phyloP scores from a whole-genome alignment of 768 basidiomycete genomes.

The Termitomyces titanicus region DNA sequence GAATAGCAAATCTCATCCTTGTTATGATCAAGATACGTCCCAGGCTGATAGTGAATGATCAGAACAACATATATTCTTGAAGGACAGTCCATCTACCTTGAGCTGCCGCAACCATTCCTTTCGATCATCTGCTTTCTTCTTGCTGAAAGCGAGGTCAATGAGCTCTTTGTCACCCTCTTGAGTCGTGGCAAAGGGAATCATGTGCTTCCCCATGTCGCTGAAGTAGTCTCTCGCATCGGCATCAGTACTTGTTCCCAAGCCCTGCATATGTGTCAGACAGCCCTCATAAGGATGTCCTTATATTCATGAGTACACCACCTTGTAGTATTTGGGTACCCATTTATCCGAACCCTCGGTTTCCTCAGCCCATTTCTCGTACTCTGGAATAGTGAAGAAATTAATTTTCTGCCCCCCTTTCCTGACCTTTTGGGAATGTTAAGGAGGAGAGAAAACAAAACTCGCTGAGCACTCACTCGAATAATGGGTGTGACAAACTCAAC shows the following conservation, averaged over 20 bases:
- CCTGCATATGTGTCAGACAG: slow-evolving; percentile 43
- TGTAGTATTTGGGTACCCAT: slow-evolving; percentile 96
- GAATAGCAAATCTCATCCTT: slow-evolving; percentile 81
- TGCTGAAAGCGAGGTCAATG: slow-evolving; percentile 98
- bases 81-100: slow-evolving; percentile 46
- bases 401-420: slow-evolving; percentile 74
- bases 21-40: slow-evolving; percentile 90
- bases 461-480: slow-evolving; percentile 63
- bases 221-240: slow-evolving; percentile 93
- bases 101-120: slow-evolving; percentile 98
- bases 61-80: neutral
- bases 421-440: slow-evolving; percentile 38
- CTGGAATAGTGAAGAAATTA: slow-evolving; percentile 96
- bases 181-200: slow-evolving; percentile 85
- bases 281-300: neutral
- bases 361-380: slow-evolving; percentile 92
- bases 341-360: slow-evolving; percentile 69
- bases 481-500: slow-evolving; percentile 99
- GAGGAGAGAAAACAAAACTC: neutral
- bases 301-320: slow-evolving; percentile 51
- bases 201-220: slow-evolving; percentile 85
- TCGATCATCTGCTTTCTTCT: slow-evolving; percentile 97
- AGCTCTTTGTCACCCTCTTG: slow-evolving; percentile 81
- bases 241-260: slow-evolving; percentile 91
- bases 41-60: slow-evolving; percentile 52